Base-by-base conservation (phyloP, 805 yeast species). In the Saccharomycopsis amapae region DNA sequence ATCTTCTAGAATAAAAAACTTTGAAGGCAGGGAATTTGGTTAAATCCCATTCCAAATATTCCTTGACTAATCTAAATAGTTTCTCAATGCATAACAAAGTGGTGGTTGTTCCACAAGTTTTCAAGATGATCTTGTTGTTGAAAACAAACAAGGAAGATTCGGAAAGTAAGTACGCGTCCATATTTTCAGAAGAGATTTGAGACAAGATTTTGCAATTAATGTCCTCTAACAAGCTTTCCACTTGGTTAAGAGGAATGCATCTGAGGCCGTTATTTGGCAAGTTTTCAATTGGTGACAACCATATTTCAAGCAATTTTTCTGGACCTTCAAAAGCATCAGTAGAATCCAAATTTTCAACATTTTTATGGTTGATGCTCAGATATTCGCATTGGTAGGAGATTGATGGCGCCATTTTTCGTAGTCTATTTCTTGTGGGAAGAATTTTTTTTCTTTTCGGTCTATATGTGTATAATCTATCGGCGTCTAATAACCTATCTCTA, bases 291-390 rank as follows among this genome's bases (percentile, higher is more conserved):
- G 81, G 74, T 55, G 80, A 79, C 60, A 88, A 80, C 96, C 96
- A 89, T 48, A 90, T 70, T 62, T 90, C 96, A 35, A 93, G 69
- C 47, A 90, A 70, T 64, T 90, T 93, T 64, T 90, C 97, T 26
- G 98, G 97, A 5, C 98, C 97, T 68, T 90, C 97, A 61, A 90
- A 90, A 2, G 97, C 96, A 59, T 79, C 83, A 12, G 95, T 73
- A 17, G 96, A 88, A 66, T 89, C 97, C 53, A 89, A 69, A 50
- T 76, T 73, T 38, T 79, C 80, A 6, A 95, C 81, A 41, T 85
- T 69, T 50, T 81, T 85, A 62, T 83, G 90, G 63, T 89, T 89
- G 56, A 87, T 78, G 59, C 72, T 79, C 18, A 73, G 60, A 56
- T 71, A 74, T 46, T 67, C 65, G 18, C 31, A 30, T 22, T 34